Conservation (phyloP, 2,329 filamentous ascomycete genomes). For the Penicillium nordicum region DNA sequence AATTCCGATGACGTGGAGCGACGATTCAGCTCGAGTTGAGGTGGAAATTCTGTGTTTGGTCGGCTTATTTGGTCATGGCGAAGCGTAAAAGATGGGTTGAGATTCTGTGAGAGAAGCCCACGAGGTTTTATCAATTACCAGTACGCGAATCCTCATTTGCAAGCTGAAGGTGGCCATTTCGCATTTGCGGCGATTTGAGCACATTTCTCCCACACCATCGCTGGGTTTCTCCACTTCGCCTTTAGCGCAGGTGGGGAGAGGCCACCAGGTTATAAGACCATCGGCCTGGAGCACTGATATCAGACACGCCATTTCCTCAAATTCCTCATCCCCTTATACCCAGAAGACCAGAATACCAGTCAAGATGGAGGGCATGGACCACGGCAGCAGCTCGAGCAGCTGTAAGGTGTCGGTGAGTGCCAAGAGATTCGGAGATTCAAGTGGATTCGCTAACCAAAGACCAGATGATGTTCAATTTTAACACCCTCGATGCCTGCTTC, state of each 20-base stretch:
- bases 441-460: not conserved
- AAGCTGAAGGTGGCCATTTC: not conserved
- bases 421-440: conserved; percentile 7
- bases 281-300: not conserved
- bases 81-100: not conserved
- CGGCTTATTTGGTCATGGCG: not conserved
- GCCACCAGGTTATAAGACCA: conserved; percentile 3
- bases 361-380: conserved; percentile 20
- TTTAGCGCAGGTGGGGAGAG: not conserved
- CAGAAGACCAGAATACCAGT: not conserved
- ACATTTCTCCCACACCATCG: conserved; percentile 14
- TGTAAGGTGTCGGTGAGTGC: conserved; percentile 30
- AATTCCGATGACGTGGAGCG: not conserved
- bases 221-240: conserved; percentile 7
- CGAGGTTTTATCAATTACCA: not conserved
- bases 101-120: not conserved
- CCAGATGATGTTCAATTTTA: conserved; percentile 33
- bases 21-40: not conserved
- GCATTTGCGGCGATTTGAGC: conserved; percentile 19
- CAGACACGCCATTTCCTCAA: not conserved
- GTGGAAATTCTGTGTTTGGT: not conserved
- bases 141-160: not conserved
- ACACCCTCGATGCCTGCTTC: conserved; percentile 28
- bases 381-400: conserved; percentile 14
- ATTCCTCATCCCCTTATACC: not conserved